Percentiles rank a stretch among this genome's conserved stretches.
Conservation (phyloP, 2,329 filamentous ascomycete genomes). For the Madurella mycetomatis region DNA sequence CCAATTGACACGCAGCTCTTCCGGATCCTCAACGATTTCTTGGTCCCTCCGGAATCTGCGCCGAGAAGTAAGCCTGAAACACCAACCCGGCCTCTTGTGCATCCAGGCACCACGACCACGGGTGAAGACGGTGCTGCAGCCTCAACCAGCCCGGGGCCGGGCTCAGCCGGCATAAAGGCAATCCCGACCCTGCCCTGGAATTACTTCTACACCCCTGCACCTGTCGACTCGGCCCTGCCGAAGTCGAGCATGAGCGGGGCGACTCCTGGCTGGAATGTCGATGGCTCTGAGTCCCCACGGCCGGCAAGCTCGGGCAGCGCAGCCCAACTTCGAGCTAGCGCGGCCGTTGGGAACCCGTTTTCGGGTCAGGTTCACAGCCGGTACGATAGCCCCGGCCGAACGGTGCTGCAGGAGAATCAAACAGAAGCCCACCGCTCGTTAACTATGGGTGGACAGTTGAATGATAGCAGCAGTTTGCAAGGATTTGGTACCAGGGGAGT, state of each 20-base stretch:
- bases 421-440: constrained; percentile 1
- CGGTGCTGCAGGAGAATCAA: not conserved
- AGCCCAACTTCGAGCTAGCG: not conserved
- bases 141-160: constrained; percentile 30
- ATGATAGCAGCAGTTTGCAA: constrained; percentile 1
- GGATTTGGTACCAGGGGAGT: not conserved
- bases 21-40: constrained; percentile 46
- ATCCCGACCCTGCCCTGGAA: constrained; percentile 48
- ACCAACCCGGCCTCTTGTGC: constrained; percentile 14
- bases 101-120: constrained; percentile 43
- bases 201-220: constrained; percentile 37
- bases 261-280: not conserved
- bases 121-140: constrained; percentile 42
- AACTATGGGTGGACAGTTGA: not conserved
- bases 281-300: constrained; percentile 10
- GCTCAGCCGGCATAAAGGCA: constrained; percentile 33
- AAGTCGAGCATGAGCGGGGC: not conserved
- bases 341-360: constrained; percentile 7
- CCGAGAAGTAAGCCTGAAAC: constrained; percentile 16
- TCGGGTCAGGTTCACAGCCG: not conserved
- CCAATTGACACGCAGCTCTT: constrained; percentile 40
- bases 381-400: not conserved
- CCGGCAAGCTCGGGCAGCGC: constrained; percentile 17
- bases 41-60: constrained; percentile 39
- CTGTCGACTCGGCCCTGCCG: constrained; percentile 8